Conservation (phyloP, 2,329 filamentous ascomycete species). For the Arthrocladium fulminans region DNA sequence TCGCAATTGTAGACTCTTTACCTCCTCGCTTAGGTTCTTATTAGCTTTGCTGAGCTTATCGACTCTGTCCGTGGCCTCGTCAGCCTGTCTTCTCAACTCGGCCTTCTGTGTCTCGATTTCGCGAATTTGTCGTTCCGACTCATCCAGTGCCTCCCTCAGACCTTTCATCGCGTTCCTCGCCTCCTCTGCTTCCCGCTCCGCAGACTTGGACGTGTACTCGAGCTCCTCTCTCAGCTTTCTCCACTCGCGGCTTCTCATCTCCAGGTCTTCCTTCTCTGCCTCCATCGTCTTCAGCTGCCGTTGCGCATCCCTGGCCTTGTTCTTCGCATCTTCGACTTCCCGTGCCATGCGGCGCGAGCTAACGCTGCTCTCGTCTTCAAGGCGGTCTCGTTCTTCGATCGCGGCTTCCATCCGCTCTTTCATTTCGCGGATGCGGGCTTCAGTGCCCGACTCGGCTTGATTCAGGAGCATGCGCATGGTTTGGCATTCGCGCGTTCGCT, state of each 20-base stretch:
- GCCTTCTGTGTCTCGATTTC: conserved; percentile 75
- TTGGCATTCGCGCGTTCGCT: conserved; percentile 84
- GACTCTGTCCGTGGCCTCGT: conserved; percentile 65
- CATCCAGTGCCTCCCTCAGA: conserved; percentile 71
- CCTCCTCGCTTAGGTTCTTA: conserved; percentile 52
- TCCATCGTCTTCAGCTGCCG: conserved; percentile 60
- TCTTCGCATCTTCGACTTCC: conserved; percentile 78
- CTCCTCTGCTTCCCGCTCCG: conserved; percentile 64
- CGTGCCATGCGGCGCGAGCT: conserved; percentile 66
- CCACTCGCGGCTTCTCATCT: conserved; percentile 64
- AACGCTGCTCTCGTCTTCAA: conserved; percentile 80
- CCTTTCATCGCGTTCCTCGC: conserved; percentile 67
- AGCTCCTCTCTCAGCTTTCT: conserved; percentile 65
- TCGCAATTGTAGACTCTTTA: conserved; percentile 41
- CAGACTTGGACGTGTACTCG: conserved; percentile 59
- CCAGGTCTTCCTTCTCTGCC: conserved; percentile 70
- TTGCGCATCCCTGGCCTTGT: conserved; percentile 71
- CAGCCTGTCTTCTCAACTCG: conserved; percentile 65
- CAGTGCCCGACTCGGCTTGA: conserved; percentile 75
- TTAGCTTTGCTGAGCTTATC: conserved; percentile 69
- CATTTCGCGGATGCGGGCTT: conserved; percentile 78
- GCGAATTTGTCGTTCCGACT: conserved; percentile 72
- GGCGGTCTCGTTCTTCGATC: conserved; percentile 84
- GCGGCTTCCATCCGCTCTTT: conserved; percentile 78
- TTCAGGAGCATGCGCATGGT: conserved; percentile 85